Evolutionary conservation across 2,329 filamentous ascomycete species (phyloP).

Genomic region (Cucurbitaria berberidis): DNA sequence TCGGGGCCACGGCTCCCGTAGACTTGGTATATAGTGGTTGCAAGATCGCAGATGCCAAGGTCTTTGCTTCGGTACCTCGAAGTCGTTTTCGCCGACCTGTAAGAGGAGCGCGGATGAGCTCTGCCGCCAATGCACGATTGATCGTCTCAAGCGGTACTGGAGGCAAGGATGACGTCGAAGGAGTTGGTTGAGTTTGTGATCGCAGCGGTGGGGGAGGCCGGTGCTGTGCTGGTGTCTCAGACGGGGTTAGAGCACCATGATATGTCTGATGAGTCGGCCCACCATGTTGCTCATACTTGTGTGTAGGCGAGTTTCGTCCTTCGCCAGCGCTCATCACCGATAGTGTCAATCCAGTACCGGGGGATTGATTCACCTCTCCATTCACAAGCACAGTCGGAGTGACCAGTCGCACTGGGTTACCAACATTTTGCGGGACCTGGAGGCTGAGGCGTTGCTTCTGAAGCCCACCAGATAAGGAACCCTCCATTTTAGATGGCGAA

Average conservation of each 20-base stretch:
- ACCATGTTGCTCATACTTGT: conserved; percentile 24
- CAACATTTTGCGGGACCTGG: conserved; percentile 67
- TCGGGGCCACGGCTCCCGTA: conserved; percentile 22
- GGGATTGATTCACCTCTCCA: conserved; percentile 49
- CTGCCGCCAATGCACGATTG: conserved; percentile 54
- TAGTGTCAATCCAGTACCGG: conserved; percentile 31
- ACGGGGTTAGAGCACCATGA: conserved; percentile 30
- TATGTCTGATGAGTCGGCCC: conserved; percentile 32
- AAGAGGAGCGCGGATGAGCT: conserved; percentile 55
- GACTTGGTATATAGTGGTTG: conserved; percentile 44
- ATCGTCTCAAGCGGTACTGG: conserved; percentile 49
- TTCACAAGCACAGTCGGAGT: conserved; percentile 64
- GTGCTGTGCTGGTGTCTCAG: conserved; percentile 39
- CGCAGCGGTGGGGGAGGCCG: conserved; percentile 19
- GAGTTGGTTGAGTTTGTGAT: conserved; percentile 13
- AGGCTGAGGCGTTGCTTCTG: conserved; percentile 62
- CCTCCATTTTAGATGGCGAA: conserved; percentile 35
- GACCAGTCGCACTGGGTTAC: conserved; percentile 67
- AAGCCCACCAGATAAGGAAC: conserved; percentile 25
- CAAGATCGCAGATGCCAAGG: conserved; percentile 54
- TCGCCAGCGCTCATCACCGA: conserved; percentile 31
- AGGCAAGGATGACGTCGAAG: conserved; percentile 12
- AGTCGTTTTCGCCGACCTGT: conserved; percentile 51
- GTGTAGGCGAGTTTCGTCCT: conserved; percentile 21
- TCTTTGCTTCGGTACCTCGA: conserved; percentile 55